A percentile compares a stretch with the other conserved stretches of the same genome.
Evolutionary conservation across 2,329 filamentous ascomycete genomes (phyloP).

Genomic region (Fusarium guadeloupense): DNA sequence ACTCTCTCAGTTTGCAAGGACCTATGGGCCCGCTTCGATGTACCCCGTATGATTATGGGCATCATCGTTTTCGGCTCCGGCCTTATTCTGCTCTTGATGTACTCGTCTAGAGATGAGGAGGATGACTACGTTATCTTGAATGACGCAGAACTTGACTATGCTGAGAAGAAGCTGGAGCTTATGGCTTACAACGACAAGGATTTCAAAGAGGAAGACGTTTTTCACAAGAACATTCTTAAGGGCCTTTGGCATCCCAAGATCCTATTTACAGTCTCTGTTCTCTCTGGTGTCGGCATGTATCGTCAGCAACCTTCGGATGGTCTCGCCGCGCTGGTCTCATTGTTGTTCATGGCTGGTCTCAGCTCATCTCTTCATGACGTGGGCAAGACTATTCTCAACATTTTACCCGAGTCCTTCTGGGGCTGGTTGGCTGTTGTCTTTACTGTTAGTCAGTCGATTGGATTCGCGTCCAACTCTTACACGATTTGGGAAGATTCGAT

Average conservation of each 20-base stretch:
- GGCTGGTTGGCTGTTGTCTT: constrained; percentile 86
- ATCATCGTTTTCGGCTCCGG: constrained; percentile 75
- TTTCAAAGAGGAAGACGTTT: constrained; percentile 53
- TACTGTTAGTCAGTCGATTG: constrained; percentile 86
- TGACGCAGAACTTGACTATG: constrained; percentile 66
- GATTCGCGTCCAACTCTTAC: constrained; percentile 97
- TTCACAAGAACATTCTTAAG: constrained; percentile 48
- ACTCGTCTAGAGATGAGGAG: constrained; percentile 69
- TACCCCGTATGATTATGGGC: constrained; percentile 84
- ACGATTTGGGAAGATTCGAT: constrained; percentile 99
- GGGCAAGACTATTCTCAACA: constrained; percentile 57
- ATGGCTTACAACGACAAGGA: constrained; percentile 49
- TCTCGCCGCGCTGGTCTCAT: constrained; percentile 52
- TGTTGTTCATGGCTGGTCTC: constrained; percentile 54
- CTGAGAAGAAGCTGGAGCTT: constrained; percentile 66
- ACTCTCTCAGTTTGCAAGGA: constrained; percentile 82
- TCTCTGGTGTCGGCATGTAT: constrained; percentile 46
- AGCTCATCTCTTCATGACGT: constrained; percentile 54
- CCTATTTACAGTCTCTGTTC: constrained; percentile 44
- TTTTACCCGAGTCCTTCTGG: constrained; percentile 82
- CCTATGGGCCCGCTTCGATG: constrained; percentile 92
- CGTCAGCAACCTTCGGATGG: constrained; percentile 47
- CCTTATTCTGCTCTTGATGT: constrained; percentile 75
- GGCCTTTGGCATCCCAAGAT: constrained; percentile 50
- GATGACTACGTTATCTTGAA: constrained; percentile 65